A percentile compares a stretch with the other conserved stretches of the same genome.
Conservation (phyloP, 129 eudicot species). For the Lactuca saligna region DNA sequence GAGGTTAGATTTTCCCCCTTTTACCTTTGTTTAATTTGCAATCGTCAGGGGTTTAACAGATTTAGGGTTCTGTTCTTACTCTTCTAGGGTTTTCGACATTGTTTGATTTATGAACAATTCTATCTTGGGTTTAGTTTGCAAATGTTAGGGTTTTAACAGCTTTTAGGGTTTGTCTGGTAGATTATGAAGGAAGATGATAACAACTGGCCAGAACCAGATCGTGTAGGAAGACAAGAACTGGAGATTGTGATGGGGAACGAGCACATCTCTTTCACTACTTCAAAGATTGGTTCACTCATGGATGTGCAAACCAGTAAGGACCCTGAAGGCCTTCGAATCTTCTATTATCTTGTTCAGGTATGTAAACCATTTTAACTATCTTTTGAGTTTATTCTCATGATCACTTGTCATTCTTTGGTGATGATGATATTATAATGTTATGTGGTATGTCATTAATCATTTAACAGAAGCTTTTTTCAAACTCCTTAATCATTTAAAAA, state of each 20-base stretch:
- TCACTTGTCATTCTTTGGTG: slow-evolving; percentile 5
- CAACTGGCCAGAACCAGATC: slow-evolving; percentile 99
- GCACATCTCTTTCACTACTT: slow-evolving; percentile 95
- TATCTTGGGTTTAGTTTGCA: background rate
- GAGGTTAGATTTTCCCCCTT: slow-evolving; percentile 43
- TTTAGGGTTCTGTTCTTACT: background rate
- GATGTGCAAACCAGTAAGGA: slow-evolving; percentile 97
- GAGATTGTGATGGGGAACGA: slow-evolving; percentile 99
- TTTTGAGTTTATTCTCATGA: slow-evolving; percentile 6
- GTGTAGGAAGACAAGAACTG: slow-evolving; percentile 96
- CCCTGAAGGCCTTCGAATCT: slow-evolving; percentile 97
- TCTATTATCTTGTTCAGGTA: slow-evolving; percentile 99
- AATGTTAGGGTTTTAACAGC: background rate
- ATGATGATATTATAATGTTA: background rate
- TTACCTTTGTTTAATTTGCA: background rate
- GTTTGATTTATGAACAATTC: no score
- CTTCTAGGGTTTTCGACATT: background rate
- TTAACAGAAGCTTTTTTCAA: no score
- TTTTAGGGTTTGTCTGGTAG: slow-evolving; percentile 32
- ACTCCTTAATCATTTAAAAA: no score
- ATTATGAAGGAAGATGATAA: slow-evolving; percentile 99
- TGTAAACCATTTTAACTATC: background rate
- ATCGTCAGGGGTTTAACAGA: slow-evolving; percentile 17
- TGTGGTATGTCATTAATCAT: background rate
- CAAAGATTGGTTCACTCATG: slow-evolving; percentile 98